Evolutionary conservation across 352 stramenopile genomes (phyloP), one percentile per base, ranked within the genome.

Genomic region (Phytopythium oedochilum): DNA sequence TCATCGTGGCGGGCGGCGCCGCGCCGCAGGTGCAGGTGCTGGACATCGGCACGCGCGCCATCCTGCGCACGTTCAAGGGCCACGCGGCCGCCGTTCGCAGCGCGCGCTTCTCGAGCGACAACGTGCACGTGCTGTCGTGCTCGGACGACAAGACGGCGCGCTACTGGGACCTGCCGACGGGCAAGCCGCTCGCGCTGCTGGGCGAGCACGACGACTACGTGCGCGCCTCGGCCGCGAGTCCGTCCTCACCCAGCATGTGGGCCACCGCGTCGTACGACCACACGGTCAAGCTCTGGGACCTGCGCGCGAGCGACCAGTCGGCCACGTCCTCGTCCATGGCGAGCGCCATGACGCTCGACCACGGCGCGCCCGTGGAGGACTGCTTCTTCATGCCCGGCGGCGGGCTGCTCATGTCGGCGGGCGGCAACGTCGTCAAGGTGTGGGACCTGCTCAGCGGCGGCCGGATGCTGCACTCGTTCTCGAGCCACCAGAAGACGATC

Each of bases 401-500:
- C 38, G 86, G 81, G 43, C 54, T 96, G 29, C 61, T 94, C 42
- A 78, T 94, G 32, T 95, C 85, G 11, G 88, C 88, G 11, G 92
- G 89, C 47, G 80, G 79, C n/a, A 96, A 94, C 56, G 79, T 86
- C 8, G 75, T 97, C 57, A 96, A 96, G 61, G 77, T 98, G 39
- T 98, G 90, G 90, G 93, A 98, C 62, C 74, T 97, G 36, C 70
- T 97, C 25, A 94, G 78, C 50, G 88, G 88, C 18, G 89, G 88
- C 17, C 71, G 75, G 18, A 65, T 97, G 61, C 64, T 97, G 46
- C 83, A 96, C 64, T 83, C 78, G 65, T 96, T 97, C 60, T 90
- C 78, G 47, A 96, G 84, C 64, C 92, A 98, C 70, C 90, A 97
- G 57, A 97, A 97, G 68, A 96, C 87, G n/a, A 95, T 98, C 62